These are phyloP conservation scores for Fusarium austroafricanum DNA, from an alignment of 2,329 filamentous ascomycete species.

Conservation along the genomic window DNA sequence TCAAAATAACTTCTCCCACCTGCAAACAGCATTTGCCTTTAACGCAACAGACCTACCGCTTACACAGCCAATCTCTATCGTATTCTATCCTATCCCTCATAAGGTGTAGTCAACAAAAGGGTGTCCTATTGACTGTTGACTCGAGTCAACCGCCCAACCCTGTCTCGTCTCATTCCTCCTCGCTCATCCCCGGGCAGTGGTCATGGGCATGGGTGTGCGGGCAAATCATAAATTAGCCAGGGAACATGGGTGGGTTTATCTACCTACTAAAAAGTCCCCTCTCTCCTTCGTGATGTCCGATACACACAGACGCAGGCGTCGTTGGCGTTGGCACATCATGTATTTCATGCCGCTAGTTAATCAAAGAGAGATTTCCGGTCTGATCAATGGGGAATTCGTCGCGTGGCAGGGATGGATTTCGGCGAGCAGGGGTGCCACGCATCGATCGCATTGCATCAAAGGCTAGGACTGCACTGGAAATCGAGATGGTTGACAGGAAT, in stretches of 20 bases:
- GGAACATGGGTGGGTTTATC: constrained; percentile 26
- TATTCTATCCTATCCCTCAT: constrained; percentile 28
- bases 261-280: neutral
- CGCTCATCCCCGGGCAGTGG: constrained; percentile 34
- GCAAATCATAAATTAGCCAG: constrained; percentile 40
- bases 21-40: constrained; percentile 4
- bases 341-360: constrained; percentile 9
- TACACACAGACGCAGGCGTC: neutral
- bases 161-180: constrained; percentile 27
- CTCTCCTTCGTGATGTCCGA: constrained; percentile 3
- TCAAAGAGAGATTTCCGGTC: constrained; percentile 28
- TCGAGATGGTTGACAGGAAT: constrained; percentile 5
- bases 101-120: neutral
- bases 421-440: constrained; percentile 28
- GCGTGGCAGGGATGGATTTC: constrained; percentile 29
- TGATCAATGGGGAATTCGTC: constrained; percentile 7
- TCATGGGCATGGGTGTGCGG: constrained; percentile 17
- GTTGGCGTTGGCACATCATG: neutral
- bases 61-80: constrained; percentile 27
- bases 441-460: constrained; percentile 35
- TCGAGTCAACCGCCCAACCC: constrained; percentile 21
- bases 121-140: constrained; percentile 12
- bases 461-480: constrained; percentile 15
- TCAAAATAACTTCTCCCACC: constrained; percentile 2
- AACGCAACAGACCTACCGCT: constrained; percentile 6